Percentiles rank a stretch among this genome's conserved stretches.
Conservation (phyloP, 2,329 filamentous ascomycete genomes). For the Orbilia quercus region DNA sequence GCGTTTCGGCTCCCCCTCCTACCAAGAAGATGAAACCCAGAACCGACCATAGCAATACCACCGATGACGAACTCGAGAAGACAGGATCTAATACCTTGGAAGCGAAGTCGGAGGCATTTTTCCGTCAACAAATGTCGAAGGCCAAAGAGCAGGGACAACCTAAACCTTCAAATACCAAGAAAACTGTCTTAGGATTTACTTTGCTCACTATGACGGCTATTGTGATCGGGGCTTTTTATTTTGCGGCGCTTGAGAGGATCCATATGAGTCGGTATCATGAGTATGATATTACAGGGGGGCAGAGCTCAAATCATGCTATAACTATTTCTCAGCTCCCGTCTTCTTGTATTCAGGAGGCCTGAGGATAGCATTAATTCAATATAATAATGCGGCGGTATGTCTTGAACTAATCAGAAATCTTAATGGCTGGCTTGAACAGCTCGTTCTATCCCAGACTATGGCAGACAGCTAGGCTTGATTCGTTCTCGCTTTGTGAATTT, state of each 20-base stretch:
- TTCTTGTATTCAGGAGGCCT: too few species aligned
- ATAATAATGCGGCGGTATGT: too few species aligned
- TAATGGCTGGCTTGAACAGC: too few species aligned
- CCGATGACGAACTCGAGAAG: background rate
- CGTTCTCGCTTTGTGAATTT: too few species aligned
- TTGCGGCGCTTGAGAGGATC: background rate
- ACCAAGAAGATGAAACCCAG: background rate
- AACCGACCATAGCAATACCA: background rate
- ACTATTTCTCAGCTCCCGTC: too few species aligned
- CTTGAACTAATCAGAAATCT: too few species aligned
- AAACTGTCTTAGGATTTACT: background rate
- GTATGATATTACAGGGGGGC: too few species aligned
- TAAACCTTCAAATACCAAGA: background rate
- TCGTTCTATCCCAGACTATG: too few species aligned
- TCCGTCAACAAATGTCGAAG: background rate
- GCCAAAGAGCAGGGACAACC: background rate
- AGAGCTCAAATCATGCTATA: too few species aligned
- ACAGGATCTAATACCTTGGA: background rate
- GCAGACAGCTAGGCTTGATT: too few species aligned
- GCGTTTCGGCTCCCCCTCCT: background rate
- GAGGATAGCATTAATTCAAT: too few species aligned
- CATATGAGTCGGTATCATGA: background rate
- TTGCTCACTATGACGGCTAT: background rate
- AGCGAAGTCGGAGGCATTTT: background rate
- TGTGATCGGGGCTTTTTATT: background rate